Conservation (phyloP, 495 filamentous ascomycete species). For the Hypomontagnella submonticulosa region DNA sequence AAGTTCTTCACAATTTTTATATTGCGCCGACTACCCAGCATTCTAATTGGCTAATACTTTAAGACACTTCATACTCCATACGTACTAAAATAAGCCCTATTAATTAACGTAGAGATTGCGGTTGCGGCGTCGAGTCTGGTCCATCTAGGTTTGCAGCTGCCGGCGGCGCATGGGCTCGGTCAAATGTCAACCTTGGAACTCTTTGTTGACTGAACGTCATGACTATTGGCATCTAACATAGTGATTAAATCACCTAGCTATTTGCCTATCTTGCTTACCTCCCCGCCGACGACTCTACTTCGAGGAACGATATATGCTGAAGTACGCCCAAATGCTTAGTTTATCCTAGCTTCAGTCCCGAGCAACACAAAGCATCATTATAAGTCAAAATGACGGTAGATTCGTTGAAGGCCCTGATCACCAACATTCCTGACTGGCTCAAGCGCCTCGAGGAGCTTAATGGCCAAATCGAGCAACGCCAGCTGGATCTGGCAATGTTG, state of each 20-base stretch:
- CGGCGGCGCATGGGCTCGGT: slow-evolving; percentile 27
- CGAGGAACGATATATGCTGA: slow-evolving; percentile 39
- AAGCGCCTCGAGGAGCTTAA: slow-evolving; percentile 74
- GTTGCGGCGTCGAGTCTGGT: slow-evolving; percentile 17
- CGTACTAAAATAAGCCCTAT: background rate
- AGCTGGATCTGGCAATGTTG: slow-evolving; percentile 70
- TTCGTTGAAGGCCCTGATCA: slow-evolving; percentile 70
- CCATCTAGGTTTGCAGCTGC: slow-evolving; percentile 14
- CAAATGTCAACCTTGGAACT: slow-evolving; percentile 20
- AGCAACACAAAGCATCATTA: slow-evolving; percentile 4
- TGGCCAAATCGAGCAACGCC: slow-evolving; percentile 73
- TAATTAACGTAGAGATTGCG: slow-evolving; percentile 4
- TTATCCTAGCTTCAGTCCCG: slow-evolving; percentile 6
- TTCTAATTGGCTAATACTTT: slow-evolving; percentile 26
- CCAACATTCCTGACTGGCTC: slow-evolving; percentile 75
- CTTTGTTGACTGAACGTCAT: slow-evolving; percentile 22
- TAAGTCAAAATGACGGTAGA: slow-evolving; percentile 62
- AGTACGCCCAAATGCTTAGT: slow-evolving; percentile 16
- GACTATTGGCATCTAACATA: slow-evolving; percentile 26
- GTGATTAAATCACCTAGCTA: slow-evolving; percentile 17
- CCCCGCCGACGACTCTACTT: slow-evolving; percentile 22
- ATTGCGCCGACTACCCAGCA: slow-evolving; percentile 11
- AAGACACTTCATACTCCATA: slow-evolving; percentile 6
- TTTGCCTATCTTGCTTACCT: slow-evolving; percentile 43
- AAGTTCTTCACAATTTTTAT: slow-evolving; percentile 22